A percentile compares a stretch with the other conserved stretches of the same genome.
phyloP scores from a whole-genome alignment of 306 rosid species.

The Acacia acuminata region DNA sequence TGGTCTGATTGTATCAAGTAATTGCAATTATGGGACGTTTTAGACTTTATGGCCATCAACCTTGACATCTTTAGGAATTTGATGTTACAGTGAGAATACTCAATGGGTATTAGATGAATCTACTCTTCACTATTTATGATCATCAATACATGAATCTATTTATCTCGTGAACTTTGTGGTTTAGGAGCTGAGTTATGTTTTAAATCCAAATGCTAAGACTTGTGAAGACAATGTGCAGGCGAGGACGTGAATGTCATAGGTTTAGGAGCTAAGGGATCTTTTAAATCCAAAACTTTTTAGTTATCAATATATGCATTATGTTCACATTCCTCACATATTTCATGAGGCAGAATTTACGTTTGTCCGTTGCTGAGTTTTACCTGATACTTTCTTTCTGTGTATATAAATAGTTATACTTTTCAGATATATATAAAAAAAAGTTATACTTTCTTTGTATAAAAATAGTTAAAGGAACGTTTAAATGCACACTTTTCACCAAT shows the following conservation, averaged over 20 bases:
- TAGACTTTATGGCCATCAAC: slow-evolving; percentile 25
- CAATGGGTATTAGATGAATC: neutral
- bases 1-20: slow-evolving; percentile 37
- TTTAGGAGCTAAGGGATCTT: too few species aligned
- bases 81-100: neutral
- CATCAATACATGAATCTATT: neutral
- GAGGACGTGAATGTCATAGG: neutral
- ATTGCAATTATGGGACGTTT: slow-evolving; percentile 39
- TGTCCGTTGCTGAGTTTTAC: too few species aligned
- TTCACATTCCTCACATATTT: neutral
- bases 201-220: neutral
- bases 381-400: too few species aligned
- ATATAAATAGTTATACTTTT: too few species aligned
- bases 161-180: neutral
- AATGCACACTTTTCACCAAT: too few species aligned
- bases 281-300: too few species aligned
- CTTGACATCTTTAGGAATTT: slow-evolving; percentile 1
- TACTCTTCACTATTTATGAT: neutral
- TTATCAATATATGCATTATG: neutral
- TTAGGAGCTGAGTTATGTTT: neutral
- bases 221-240: neutral
- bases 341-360: neutral
- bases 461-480: too few species aligned
- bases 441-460: too few species aligned
- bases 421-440: too few species aligned